Percentiles rank a stretch among this genome's conserved stretches.
phyloP scores from a whole-genome alignment of 441 rosid genomes.

The Adansonia grandidieri region DNA sequence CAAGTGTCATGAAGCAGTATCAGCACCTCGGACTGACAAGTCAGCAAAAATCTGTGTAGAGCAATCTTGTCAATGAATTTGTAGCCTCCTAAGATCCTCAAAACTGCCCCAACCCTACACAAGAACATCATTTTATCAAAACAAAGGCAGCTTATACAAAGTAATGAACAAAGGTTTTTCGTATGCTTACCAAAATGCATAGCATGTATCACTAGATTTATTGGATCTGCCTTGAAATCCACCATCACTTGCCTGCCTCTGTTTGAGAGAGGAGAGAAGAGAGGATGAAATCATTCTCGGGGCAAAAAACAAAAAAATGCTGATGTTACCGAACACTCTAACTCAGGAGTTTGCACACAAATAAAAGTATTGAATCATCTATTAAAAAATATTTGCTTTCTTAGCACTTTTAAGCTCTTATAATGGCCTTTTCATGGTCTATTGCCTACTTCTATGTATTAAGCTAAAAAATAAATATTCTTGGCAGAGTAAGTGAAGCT shows the following conservation, averaged over 20 bases:
- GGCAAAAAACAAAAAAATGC: not conserved
- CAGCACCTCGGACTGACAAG: conserved; percentile 81
- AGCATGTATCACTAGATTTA: conserved; percentile 91
- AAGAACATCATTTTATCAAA: conserved; percentile 28
- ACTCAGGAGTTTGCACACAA: not conserved
- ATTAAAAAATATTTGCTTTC: not conserved
- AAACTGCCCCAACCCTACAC: conserved; percentile 79
- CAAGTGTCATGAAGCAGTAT: conserved; percentile 20
- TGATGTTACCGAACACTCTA: not conserved
- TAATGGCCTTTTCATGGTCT: not conserved
- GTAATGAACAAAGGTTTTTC: conserved; percentile 8
- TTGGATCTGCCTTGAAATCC: conserved; percentile 93
- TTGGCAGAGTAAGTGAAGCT: not conserved
- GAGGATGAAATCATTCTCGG: conserved; percentile 3
- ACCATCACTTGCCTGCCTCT: conserved; percentile 89
- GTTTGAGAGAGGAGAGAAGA: conserved; percentile 22
- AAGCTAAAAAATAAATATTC: conserved; percentile 13
- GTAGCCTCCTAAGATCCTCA: conserved; percentile 71
- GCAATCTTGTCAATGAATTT: conserved; percentile 58
- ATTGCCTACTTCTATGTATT: not conserved
- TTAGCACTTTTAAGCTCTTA: conserved; percentile 6
- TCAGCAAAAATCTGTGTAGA: conserved; percentile 65
- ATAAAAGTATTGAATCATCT: conserved; percentile 2
- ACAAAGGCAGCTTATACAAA: conserved; percentile 10
- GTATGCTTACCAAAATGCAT: conserved; percentile 83